phyloP scores from a whole-genome alignment of 495 filamentous ascomycete species.

The Viridothelium virens region DNA sequence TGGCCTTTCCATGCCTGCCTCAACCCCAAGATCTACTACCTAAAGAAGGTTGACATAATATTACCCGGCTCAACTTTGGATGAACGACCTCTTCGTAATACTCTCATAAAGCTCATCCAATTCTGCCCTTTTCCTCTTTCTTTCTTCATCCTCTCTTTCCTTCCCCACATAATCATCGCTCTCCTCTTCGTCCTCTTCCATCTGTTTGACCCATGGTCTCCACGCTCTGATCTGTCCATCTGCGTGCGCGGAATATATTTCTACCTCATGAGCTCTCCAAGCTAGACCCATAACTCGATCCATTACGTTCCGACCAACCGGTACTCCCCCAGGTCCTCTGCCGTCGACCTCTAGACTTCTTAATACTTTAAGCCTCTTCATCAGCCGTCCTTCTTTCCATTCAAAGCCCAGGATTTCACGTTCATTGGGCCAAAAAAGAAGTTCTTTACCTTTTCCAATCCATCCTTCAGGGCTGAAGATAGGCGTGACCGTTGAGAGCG shows the following conservation, averaged over 20 bases:
- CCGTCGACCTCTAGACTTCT: conserved; percentile 40
- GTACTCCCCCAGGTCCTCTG: conserved; percentile 16
- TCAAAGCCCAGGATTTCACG: conserved; percentile 70
- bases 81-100: conserved; percentile 6
- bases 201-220: conserved; percentile 44
- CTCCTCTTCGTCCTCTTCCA: conserved; percentile 35
- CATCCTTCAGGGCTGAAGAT: conserved; percentile 41
- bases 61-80: not conserved
- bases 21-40: not conserved
- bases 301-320: conserved; percentile 38
- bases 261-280: conserved; percentile 56
- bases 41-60: not conserved
- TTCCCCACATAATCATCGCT: conserved; percentile 35
- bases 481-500: conserved; percentile 27
- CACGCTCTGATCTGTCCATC: conserved; percentile 55
- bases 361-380: conserved; percentile 59
- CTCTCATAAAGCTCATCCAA: conserved; percentile 48
- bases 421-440: conserved; percentile 70
- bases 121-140: conserved; percentile 36
- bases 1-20: not conserved
- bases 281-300: conserved; percentile 60
- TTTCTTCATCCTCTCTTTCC: conserved; percentile 19
- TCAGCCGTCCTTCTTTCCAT: conserved; percentile 61
- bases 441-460: conserved; percentile 48
- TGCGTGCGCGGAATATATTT: conserved; percentile 49